phyloP scores from a whole-genome alignment of 2,329 filamentous ascomycete genomes.

The Alternaria arborescens region DNA sequence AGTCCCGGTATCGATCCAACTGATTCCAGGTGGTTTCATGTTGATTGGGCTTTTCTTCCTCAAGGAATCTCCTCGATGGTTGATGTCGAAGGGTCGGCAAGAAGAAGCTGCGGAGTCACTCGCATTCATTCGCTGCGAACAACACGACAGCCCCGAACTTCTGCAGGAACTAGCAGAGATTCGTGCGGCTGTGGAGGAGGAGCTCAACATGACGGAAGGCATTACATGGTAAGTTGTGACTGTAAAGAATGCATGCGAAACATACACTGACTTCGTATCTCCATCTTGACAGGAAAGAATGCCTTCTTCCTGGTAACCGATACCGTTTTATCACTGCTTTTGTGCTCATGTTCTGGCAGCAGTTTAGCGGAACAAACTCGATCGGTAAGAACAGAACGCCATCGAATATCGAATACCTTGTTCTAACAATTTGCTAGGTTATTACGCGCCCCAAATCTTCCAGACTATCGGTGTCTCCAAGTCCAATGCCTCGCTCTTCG shows the following conservation, averaged over 20 bases:
- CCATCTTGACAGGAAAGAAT: slow-evolving; percentile 33
- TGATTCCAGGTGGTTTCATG: slow-evolving; percentile 71
- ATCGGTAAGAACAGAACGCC: slow-evolving; percentile 48
- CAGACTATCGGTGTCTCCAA: slow-evolving; percentile 69
- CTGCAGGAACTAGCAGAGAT: slow-evolving; percentile 70
- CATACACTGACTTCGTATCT: no score
- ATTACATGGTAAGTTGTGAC: slow-evolving; percentile 12
- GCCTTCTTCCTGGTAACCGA: slow-evolving; percentile 66
- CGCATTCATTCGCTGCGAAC: slow-evolving; percentile 15
- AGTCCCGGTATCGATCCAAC: slow-evolving; percentile 68
- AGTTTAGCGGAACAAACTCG: slow-evolving; percentile 78
- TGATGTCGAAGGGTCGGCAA: slow-evolving; percentile 53
- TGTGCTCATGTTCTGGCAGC: slow-evolving; percentile 81
- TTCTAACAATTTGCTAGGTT: slow-evolving; percentile 53
- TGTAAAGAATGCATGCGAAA: no score
- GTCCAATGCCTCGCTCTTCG: slow-evolving; percentile 13
- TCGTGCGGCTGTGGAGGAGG: slow-evolving; percentile 69
- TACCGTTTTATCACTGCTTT: slow-evolving; percentile 73
- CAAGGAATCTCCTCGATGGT: slow-evolving; percentile 57
- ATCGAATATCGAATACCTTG: background rate
- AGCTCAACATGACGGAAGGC: slow-evolving; percentile 69
- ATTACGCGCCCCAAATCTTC: slow-evolving; percentile 78
- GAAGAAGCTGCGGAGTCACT: slow-evolving; percentile 68
- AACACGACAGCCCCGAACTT: slow-evolving; percentile 54
- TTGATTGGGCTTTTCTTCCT: slow-evolving; percentile 55